Evolutionary conservation across 352 stramenopile genomes (phyloP).

Genomic region (Plasmopara viticola): DNA sequence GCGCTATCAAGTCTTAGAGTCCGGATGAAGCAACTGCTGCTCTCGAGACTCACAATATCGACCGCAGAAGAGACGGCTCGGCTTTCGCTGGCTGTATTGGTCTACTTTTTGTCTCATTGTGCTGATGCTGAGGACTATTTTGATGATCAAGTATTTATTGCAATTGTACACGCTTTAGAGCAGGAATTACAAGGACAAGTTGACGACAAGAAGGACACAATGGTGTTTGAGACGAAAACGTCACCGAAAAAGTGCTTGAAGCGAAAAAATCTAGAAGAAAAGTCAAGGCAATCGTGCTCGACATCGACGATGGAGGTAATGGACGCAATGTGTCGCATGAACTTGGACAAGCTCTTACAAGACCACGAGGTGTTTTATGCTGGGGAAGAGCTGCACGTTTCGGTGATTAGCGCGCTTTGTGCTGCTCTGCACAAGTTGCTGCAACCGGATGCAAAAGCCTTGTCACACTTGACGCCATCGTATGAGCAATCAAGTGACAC

Average conservation of each 20-base stretch:
- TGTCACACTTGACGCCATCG: slow-evolving; percentile 1
- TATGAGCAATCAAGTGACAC: slow-evolving; percentile 7
- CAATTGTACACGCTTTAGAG: slow-evolving; percentile 22
- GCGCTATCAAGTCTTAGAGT: slow-evolving; percentile 22
- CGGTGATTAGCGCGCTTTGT: slow-evolving; percentile 24
- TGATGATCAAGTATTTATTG: slow-evolving; percentile 27
- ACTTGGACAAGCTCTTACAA: slow-evolving; percentile 22
- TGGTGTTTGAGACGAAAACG: neutral
- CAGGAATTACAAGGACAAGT: slow-evolving; percentile 20
- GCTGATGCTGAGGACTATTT: slow-evolving; percentile 32
- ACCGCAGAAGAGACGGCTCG: slow-evolving; percentile 3
- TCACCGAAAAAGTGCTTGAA: slow-evolving; percentile 45
- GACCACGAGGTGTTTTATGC: slow-evolving; percentile 30
- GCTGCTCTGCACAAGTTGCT: slow-evolving; percentile 41
- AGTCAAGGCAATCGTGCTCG: neutral
- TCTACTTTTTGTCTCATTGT: slow-evolving; percentile 32
- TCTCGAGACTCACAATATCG: slow-evolving; percentile 8
- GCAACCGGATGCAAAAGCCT: slow-evolving; percentile 22
- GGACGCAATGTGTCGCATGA: slow-evolving; percentile 5
- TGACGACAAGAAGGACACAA: slow-evolving; percentile 3
- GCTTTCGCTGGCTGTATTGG: slow-evolving; percentile 31
- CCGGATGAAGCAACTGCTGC: slow-evolving; percentile 28
- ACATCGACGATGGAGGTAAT: slow-evolving; percentile 2
- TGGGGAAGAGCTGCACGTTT: slow-evolving; percentile 27
- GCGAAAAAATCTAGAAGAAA: slow-evolving; percentile 23